A percentile compares a stretch with the other conserved stretches of the same genome.
Evolutionary conservation across 176 grass and related monocot species (phyloP).

Genomic region (Panicum miliaceum): DNA sequence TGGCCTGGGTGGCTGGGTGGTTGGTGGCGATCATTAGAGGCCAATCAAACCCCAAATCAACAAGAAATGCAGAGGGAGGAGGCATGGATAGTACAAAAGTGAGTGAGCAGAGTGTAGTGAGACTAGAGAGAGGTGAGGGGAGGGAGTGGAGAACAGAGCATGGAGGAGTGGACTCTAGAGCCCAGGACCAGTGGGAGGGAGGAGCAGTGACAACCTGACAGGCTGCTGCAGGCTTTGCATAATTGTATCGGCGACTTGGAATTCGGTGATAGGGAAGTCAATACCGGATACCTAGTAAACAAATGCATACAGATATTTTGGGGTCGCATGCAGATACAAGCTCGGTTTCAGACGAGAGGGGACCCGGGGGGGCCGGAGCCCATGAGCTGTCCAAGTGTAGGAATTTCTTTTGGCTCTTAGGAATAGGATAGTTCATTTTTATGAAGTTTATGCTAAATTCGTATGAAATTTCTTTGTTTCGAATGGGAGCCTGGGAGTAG

Average conservation of each 20-base stretch:
- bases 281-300: constrained; percentile 7
- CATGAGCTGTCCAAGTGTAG: too few species aligned
- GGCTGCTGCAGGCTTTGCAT: constrained; percentile 8
- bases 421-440: too few species aligned
- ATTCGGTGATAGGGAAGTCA: constrained; percentile 23
- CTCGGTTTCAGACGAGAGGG: not conserved
- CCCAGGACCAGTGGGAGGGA: constrained; percentile 27
- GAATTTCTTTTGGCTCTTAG: too few species aligned
- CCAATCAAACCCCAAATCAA: constrained; percentile 47
- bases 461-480: too few species aligned
- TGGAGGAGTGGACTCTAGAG: constrained; percentile 13
- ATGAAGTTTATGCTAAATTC: too few species aligned
- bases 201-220: constrained; percentile 25
- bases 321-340: not conserved
- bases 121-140: not conserved
- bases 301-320: constrained; percentile 19
- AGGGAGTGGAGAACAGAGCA: not conserved
- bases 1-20: constrained; percentile 27
- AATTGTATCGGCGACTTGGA: constrained; percentile 18
- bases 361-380: too few species aligned
- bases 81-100: constrained; percentile 32
- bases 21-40: constrained; percentile 52
- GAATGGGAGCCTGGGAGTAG: too few species aligned
- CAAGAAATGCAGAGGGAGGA: constrained; percentile 28
- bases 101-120: constrained; percentile 7